Conservation (phyloP, 441 rosid genomes). For the Raphanus hybrid region DNA sequence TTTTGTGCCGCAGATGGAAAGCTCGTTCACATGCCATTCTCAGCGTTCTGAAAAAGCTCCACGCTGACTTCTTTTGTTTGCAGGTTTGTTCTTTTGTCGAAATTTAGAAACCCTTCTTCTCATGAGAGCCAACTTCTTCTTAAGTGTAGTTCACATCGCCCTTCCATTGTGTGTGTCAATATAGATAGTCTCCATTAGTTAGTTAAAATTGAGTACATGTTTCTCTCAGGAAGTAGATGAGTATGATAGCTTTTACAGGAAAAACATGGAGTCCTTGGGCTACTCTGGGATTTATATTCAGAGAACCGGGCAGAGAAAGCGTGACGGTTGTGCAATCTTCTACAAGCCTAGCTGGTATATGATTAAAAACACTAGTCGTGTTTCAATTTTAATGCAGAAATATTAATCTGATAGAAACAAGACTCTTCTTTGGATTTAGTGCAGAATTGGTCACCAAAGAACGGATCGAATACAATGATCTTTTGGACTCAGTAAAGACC, state of each 20-base stretch:
- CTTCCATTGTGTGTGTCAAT: slow-evolving; percentile 6
- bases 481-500: slow-evolving; percentile 52
- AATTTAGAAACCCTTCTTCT: no score
- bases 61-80: slow-evolving; percentile 61
- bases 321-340: slow-evolving; percentile 93
- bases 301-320: slow-evolving; percentile 79
- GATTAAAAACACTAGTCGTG: not conserved
- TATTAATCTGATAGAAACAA: slow-evolving; percentile 26
- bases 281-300: slow-evolving; percentile 79
- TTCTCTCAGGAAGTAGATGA: slow-evolving; percentile 82
- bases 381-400: not conserved
- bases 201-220: slow-evolving; percentile 30
- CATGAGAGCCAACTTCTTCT: no score
- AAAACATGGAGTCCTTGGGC: slow-evolving; percentile 61
- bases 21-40: slow-evolving; percentile 79
- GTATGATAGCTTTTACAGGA: slow-evolving; percentile 75
- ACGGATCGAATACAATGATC: slow-evolving; percentile 89
- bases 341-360: slow-evolving; percentile 63
- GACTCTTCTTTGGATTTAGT: slow-evolving; percentile 53
- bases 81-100: no score
- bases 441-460: slow-evolving; percentile 83
- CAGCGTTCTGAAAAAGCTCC: slow-evolving; percentile 62
- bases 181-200: slow-evolving; percentile 18
- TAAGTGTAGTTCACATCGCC: no score
- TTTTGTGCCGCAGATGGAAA: slow-evolving; percentile 66